Evolutionary conservation across 306 rosid species (phyloP), one percentile per base, ranked within the genome.

Genomic region (Castanea mollissima): DNA sequence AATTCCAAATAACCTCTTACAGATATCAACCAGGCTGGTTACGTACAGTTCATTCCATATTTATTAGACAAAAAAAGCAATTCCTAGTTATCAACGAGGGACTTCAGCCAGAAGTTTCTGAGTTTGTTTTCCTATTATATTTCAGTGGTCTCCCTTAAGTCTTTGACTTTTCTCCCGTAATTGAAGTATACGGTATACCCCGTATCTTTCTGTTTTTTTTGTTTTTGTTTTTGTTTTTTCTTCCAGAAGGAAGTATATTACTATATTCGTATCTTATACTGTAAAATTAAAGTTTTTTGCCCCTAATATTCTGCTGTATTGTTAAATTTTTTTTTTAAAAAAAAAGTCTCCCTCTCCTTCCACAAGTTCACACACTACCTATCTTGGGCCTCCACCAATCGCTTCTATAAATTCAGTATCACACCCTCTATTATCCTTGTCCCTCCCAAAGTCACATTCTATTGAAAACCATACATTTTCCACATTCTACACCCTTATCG

Each of bases 331-430:
- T 21, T 41, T 6, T n/a, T n/a, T n/a, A n/a, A n/a, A 7, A 41
- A 41, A 29, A 60, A 69, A 68, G 70, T 20, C 70, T 16, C 54
- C 49, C 34, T 23, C 58, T 31, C n/a, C 77, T 67, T 76, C 70
- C 55, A 76, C 55, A 73, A 29, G 77, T 87, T 80, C 85, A 77
- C 88, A 84, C 81, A 11, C 55, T 32, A 2, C 21, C 34, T 60
- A 29, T 31, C 21, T 23, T 38, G 44, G 58, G 64, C 64, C 27
- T 38, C 41, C 52, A 31, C 85, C 0, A 10, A 3, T 49, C 15
- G 12, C 68, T 59, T n/a, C 87, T 82, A 85, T 82, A 83, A 83
- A 85, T 75, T 75, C 82, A 13, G 10, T 29, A 4, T 74, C 20
- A 62, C 74, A 25, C 12, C 63, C 70, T 73, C 67, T 29, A 13